Base-by-base conservation (phyloP, 805 yeast species). In the Myxozyma melibiosi region DNA sequence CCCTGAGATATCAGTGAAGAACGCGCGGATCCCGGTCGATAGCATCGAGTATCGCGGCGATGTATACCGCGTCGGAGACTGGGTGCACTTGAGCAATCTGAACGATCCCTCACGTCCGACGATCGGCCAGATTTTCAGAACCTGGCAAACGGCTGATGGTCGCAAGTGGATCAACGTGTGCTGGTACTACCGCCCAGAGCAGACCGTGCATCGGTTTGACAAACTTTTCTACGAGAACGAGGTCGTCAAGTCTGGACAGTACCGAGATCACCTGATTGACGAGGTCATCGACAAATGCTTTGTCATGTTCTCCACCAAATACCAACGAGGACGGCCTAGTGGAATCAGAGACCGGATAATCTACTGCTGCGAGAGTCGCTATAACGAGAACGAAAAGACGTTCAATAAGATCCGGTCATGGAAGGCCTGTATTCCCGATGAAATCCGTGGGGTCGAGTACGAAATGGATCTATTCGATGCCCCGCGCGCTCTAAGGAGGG, bases 351-450 rank as follows among this genome's bases (percentile, higher is more conserved):
- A 66, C 50, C 67, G 71, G 22, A 92, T 94, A 4, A 80, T 95
- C 69, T 94, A 90, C 73, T 85, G 94, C 65, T 94, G 98, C 75
- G 99, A 94, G 73, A 88, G 83, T 71, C 84, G 99, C 68, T 94
- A 91, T 74, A 92, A 92, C 70, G 97, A 92, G 70, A 79, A 82
- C 53, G 96, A 89, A 67, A 88, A 89, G 71, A 85, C 85, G 28
- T 94, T 94, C 78, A 94, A 92, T 73, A 87, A 92, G 70, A 94
- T 94, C 67, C 82, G 98, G 69, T 92, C 99, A 2, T 94, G 99
- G 99, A 92, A 90, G 73, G 97, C 97, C 5, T 94, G 98, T 76
- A 79, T 94, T 64, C 99, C 99, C 0, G 98, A 94, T 72, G 98
- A 92, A 72, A 87, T 92, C 46, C 83, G 98, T 67, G 90, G 87